Percentiles rank a stretch among this genome's conserved stretches.
Evolutionary conservation across 108 stramenopile species (phyloP).

Genomic region (Pseudonitzschia multistriata): DNA sequence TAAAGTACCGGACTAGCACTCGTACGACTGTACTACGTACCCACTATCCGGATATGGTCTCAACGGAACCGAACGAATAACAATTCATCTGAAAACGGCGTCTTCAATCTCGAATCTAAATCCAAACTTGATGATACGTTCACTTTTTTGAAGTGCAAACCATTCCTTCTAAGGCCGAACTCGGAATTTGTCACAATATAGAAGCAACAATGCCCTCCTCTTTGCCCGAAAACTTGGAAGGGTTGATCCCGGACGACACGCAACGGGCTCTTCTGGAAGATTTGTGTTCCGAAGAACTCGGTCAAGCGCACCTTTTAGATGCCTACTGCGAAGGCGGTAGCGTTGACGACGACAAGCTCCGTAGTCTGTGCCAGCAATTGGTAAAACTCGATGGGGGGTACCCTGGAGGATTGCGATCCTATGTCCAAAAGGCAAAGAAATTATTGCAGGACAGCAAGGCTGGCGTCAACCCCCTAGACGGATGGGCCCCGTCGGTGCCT

Average conservation of each 20-base stretch:
- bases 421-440: conserved; percentile 67
- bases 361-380: conserved; percentile 49
- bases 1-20: too few species aligned
- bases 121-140: too few species aligned
- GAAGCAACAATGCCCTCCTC: neutral
- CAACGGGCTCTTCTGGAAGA: conserved; percentile 36
- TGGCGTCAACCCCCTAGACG: conserved; percentile 95
- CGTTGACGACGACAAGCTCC: conserved; percentile 23
- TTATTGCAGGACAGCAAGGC: conserved; percentile 54
- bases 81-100: too few species aligned
- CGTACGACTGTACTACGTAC: too few species aligned
- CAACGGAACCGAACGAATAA: too few species aligned
- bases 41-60: too few species aligned
- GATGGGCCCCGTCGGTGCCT: conserved; percentile 89
- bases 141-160: too few species aligned
- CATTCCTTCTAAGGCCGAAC: too few species aligned
- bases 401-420: conserved; percentile 55
- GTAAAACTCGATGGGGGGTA: conserved; percentile 62
- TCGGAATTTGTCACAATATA: too few species aligned
- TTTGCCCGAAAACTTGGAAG: conserved; percentile 10
- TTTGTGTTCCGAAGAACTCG: conserved; percentile 44
- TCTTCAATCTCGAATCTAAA: too few species aligned
- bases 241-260: conserved; percentile 7
- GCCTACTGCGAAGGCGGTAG: conserved; percentile 33
- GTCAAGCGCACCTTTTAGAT: conserved; percentile 62